Evolutionary conservation across 352 stramenopile species (phyloP).

Genomic region (Phytophthora parvispora): DNA sequence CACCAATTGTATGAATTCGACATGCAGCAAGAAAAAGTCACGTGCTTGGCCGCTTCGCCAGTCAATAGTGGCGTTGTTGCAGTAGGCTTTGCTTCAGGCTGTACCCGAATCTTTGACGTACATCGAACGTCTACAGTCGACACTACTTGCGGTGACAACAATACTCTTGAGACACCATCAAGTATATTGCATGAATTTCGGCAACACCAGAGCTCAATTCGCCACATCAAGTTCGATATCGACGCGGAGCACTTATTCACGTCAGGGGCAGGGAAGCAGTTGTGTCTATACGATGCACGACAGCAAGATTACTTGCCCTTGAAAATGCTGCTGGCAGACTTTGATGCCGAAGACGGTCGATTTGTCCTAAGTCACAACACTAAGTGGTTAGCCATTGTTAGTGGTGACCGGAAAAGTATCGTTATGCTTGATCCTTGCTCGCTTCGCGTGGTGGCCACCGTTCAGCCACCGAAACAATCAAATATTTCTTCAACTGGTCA

Average conservation of each 20-base stretch:
- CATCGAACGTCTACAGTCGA: conserved; percentile 6
- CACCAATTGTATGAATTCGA: conserved; percentile 90
- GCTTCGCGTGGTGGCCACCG: conserved; percentile 40
- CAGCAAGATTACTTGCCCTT: conserved; percentile 60
- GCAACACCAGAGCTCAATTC: conserved; percentile 86
- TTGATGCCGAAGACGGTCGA: conserved; percentile 32
- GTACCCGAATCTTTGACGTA: conserved; percentile 89
- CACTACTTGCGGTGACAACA: background rate
- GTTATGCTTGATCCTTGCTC: conserved; percentile 52
- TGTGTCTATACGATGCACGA: conserved; percentile 72
- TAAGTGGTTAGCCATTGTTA: conserved; percentile 50
- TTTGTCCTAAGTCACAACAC: conserved; percentile 54
- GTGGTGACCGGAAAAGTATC: conserved; percentile 33
- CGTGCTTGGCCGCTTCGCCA: conserved; percentile 63
- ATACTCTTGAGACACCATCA: background rate
- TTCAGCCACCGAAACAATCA: conserved; percentile 41
- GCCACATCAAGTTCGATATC: conserved; percentile 58
- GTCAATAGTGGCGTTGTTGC: conserved; percentile 54
- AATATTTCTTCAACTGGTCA: conserved; percentile 2
- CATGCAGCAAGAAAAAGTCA: conserved; percentile 72
- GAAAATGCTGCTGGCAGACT: conserved; percentile 78
- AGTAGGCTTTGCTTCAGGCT: conserved; percentile 85
- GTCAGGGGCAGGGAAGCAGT: conserved; percentile 58
- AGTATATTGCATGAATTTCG: conserved; percentile 80
- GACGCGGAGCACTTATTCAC: conserved; percentile 63